Evolutionary conservation across 2,329 filamentous ascomycete species (phyloP), one percentile per base, ranked within the genome.

Genomic region (Blastomyces gilchristii): DNA sequence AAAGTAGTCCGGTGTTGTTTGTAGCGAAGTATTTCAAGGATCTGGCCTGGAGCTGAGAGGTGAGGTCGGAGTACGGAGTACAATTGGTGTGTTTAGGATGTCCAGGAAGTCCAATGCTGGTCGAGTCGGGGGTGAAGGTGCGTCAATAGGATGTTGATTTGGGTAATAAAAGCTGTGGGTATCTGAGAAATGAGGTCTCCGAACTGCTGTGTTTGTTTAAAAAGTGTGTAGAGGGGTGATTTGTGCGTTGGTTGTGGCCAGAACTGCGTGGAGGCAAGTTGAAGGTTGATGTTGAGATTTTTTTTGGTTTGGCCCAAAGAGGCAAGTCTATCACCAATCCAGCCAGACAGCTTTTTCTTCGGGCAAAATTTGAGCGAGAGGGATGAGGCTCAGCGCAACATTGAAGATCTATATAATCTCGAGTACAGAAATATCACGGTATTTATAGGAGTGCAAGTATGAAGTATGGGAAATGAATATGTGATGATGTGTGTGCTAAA

Each of bases 251-350:
- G 58, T 49, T 49, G 58, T 34, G 58, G 43, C n/a, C 28, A 16
- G 43, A 34, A 31, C 31, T 52, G 58, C 11, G 31, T 49, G 43
- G 41, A 59, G 25, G 25, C 59, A 25, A 43, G 28, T 54, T 56
- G 53, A 31, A 53, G 25, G 25, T 56, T 61, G 59, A 54, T 34
- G 59, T 61, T 61, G 59, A 61, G 59, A 52, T 53, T 61, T 52
- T 61, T 61, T 54, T 61, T 61, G 8, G 12, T 16, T 7, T 12
- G 47, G 28, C 59, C 59, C 52, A 59, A 59, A 59, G 22, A 49
- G 58, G 58, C 58, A 59, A 59, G 41, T 37, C 58, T 28, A 18
- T 31, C 43, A 49, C 28, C 28, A 45, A 58, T 31, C 39, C 37
- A 45, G n/a, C 16, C 25, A 59, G 47, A 25, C n/a, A 50, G 47